Evolutionary conservation across 768 basidiomycete species (phyloP), one percentile per base, ranked within the genome.

Genomic region (Clavulina sp.): DNA sequence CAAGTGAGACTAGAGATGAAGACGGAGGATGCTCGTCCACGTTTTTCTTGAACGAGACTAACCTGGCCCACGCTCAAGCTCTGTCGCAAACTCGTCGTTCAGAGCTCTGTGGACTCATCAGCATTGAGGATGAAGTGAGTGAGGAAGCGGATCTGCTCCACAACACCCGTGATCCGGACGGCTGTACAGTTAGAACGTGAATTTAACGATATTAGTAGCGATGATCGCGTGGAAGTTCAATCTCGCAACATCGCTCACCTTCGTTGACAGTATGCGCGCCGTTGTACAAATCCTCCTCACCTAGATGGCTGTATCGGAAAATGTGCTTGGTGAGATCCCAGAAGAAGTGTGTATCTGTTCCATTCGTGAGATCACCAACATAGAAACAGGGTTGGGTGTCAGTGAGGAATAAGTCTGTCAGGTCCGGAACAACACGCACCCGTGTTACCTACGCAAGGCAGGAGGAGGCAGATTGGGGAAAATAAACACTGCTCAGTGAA

Each of bases 181-280:
- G 60, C 67, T 63, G 51, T 53, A 41, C 4, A 53, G n/a, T n/a
- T n/a, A 50, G 21, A 26, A 4, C 21, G 19, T 23, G 0, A 23
- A 36, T 18, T 28, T n/a, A 19, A 28, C 4, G n/a, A 29, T 46
- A 9, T 36, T 19, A 40, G 2, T 26, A 24, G 50, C 18, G 30
- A 7, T 5, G 9, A 3, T 34, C 28, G 2, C 16, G 32, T n/a
- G n/a, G n/a, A n/a, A n/a, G n/a, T n/a, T n/a, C n/a, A n/a, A n/a
- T n/a, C n/a, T n/a, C n/a, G 41, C 41, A 21, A 13, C 5, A 28
- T 4, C 13, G n/a, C 74, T 59, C 59, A 79, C 80, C 70, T 70
- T 84, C 84, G 52, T 84, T 74, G 26, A 84, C 73, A 2, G 81
- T 81, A 62, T 84, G 84, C n/a, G 78, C 64, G 1, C 71, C 70